These are phyloP conservation scores for Sphaerobolus stellatus DNA, from an alignment of 1,284 basidiomycete genomes.

Conservation along the genomic window DNA sequence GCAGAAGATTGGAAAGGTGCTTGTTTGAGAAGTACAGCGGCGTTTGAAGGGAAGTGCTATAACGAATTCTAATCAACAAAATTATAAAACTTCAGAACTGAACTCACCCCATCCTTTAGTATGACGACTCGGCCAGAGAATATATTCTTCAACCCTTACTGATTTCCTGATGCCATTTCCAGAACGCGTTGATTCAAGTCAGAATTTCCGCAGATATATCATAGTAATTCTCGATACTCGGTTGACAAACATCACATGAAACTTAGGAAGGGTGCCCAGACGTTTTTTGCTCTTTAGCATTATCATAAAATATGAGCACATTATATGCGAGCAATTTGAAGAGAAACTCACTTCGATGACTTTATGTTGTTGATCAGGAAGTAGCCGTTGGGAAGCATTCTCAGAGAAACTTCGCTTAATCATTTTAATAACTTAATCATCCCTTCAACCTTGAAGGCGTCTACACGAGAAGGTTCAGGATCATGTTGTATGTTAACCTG, in stretches of 20 bases:
- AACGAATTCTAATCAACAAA: background rate
- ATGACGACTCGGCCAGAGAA: slow-evolving; percentile 79
- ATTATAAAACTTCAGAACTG: background rate
- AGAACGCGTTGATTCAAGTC: slow-evolving; percentile 67
- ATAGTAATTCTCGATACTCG: slow-evolving; percentile 78
- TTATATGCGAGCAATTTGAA: background rate
- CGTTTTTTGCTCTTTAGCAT: slow-evolving; percentile 67
- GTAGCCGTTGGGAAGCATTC: slow-evolving; percentile 88
- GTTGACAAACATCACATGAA: slow-evolving; percentile 63
- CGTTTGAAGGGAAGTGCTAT: slow-evolving; percentile 78
- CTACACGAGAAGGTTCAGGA: slow-evolving; percentile 96
- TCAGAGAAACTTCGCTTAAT: slow-evolving; percentile 99
- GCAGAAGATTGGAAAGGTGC: slow-evolving; percentile 50
- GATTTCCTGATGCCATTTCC: slow-evolving; percentile 60
- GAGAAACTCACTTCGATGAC: slow-evolving; percentile 65
- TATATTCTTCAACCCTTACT: slow-evolving; percentile 70
- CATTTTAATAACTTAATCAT: slow-evolving; percentile 99
- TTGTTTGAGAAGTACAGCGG: slow-evolving; percentile 76
- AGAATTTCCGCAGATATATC: slow-evolving; percentile 70
- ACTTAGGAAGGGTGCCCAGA: slow-evolving; percentile 68
- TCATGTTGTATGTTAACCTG: slow-evolving; percentile 99
- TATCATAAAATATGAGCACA: background rate
- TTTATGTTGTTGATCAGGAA: slow-evolving; percentile 91
- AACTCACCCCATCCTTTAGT: slow-evolving; percentile 75
- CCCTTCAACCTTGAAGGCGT: slow-evolving; percentile 95